Percentiles rank a stretch among this genome's conserved stretches.
Conservation (phyloP, 1,284 basidiomycete genomes). For the Cyathus olla region DNA sequence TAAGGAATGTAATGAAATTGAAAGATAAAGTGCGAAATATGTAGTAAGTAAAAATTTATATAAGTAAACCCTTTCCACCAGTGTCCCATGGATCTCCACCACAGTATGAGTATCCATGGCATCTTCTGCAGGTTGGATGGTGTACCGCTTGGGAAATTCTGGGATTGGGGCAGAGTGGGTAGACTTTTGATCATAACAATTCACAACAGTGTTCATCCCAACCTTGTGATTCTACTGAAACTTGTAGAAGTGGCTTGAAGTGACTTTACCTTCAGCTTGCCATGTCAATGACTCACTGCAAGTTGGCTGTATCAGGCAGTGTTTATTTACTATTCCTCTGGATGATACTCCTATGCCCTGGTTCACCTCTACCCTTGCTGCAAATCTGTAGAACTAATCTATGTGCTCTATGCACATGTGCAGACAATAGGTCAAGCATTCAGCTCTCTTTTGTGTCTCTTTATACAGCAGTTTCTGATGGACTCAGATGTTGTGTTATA, state of each 20-base stretch:
- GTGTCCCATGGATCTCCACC: no score
- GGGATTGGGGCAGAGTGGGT: slow-evolving; percentile 37
- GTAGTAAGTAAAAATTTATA: no score
- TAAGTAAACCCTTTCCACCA: no score
- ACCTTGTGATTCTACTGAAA: slow-evolving; percentile 1
- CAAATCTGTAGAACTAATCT: slow-evolving; percentile 25
- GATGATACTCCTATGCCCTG: slow-evolving; percentile 30
- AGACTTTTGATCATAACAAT: slow-evolving; percentile 29
- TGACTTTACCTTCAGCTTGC: slow-evolving; percentile 5
- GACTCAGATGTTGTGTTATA: slow-evolving; percentile 9
- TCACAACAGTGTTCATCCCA: neutral
- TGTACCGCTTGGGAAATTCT: slow-evolving; percentile 27
- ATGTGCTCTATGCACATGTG: slow-evolving; percentile 17
- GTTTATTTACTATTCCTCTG: slow-evolving; percentile 13
- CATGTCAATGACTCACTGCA: no score
- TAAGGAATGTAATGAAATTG: no score
- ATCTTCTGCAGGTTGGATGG: no score
- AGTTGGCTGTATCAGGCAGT: neutral
- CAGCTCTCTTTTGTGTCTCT: slow-evolving; percentile 7
- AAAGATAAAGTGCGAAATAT: no score
- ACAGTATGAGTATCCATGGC: no score
- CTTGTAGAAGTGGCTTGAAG: slow-evolving; percentile 35
- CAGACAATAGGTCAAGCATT: slow-evolving; percentile 18
- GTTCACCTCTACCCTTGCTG: slow-evolving; percentile 10
- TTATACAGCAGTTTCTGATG: neutral